A percentile compares a stretch with the other conserved stretches of the same genome.
Conservation (phyloP, 2,329 filamentous ascomycete genomes). For the Talaromyces marneffei region DNA sequence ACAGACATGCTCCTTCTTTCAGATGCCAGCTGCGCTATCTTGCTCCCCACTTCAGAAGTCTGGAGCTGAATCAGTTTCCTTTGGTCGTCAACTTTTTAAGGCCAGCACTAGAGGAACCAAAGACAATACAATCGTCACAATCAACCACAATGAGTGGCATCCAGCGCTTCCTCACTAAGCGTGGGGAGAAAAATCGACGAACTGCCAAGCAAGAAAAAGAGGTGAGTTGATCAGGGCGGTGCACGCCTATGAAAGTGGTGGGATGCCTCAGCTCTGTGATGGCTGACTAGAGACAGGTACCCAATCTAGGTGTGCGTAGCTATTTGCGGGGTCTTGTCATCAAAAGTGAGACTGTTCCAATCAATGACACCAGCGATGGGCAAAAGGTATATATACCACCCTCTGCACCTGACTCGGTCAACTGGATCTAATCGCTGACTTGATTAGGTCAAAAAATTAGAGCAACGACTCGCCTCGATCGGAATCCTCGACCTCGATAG, state of each 20-base stretch:
- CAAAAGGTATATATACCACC: slow-evolving; percentile 26
- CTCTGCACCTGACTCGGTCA: not conserved
- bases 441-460: slow-evolving; percentile 47
- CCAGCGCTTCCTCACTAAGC: slow-evolving; percentile 37
- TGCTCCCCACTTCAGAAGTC: not conserved
- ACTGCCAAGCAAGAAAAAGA: slow-evolving; percentile 28
- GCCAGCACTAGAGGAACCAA: not conserved
- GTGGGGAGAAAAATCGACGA: slow-evolving; percentile 29
- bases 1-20: not conserved
- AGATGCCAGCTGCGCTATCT: not conserved
- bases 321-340: slow-evolving; percentile 28
- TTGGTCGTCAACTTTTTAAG: not conserved
- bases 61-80: not conserved
- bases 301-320: slow-evolving; percentile 8
- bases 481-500: slow-evolving; percentile 55
- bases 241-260: not conserved
- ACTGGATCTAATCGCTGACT: not conserved
- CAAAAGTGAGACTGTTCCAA: slow-evolving; percentile 19
- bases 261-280: not conserved
- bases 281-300: not conserved
- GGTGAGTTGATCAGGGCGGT: slow-evolving; percentile 22
- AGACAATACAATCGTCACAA: not conserved
- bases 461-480: slow-evolving; percentile 46
- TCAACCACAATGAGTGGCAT: slow-evolving; percentile 36
- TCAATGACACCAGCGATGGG: slow-evolving; percentile 25